A percentile compares a stretch with the other conserved stretches of the same genome.
These are phyloP conservation scores for Quercus agrifolia DNA, from an alignment of 306 rosid species.

Conservation along the genomic window DNA sequence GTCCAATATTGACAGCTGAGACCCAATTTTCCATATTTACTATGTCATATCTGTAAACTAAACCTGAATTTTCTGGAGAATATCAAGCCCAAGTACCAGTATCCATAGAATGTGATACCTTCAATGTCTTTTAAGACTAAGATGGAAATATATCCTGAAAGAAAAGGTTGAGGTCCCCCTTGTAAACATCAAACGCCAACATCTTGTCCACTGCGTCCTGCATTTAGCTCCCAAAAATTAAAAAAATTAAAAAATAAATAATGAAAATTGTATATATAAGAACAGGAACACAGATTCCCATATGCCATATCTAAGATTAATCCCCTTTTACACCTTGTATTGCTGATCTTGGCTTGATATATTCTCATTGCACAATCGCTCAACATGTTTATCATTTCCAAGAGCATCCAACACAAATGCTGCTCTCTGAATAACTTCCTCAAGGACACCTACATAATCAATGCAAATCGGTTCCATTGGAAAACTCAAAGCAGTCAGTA, in stretches of 20 bases:
- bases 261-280: background rate
- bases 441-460: conserved; percentile 61
- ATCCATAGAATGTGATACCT: conserved; percentile 11
- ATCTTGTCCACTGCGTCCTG: conserved; percentile 72
- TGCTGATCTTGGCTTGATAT: conserved; percentile 58
- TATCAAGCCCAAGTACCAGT: background rate
- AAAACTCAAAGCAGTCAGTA: background rate
- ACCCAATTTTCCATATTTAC: background rate
- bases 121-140: background rate
- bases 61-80: background rate
- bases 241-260: background rate
- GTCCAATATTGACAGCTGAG: background rate
- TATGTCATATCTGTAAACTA: background rate
- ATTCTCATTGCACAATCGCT: conserved; percentile 56
- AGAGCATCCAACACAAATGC: conserved; percentile 65
- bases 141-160: conserved; percentile 57
- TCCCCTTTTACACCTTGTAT: conserved; percentile 53
- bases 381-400: conserved; percentile 47
- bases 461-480: conserved; percentile 1
- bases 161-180: conserved; percentile 56
- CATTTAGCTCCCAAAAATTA: conserved; percentile 16
- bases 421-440: conserved; percentile 76
- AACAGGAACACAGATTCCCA: conserved; percentile 11
- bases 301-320: conserved; percentile 15
- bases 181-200: conserved; percentile 62